phyloP scores from a whole-genome alignment of 2,329 filamentous ascomycete genomes.

The Raffaelea deltoideospora region DNA sequence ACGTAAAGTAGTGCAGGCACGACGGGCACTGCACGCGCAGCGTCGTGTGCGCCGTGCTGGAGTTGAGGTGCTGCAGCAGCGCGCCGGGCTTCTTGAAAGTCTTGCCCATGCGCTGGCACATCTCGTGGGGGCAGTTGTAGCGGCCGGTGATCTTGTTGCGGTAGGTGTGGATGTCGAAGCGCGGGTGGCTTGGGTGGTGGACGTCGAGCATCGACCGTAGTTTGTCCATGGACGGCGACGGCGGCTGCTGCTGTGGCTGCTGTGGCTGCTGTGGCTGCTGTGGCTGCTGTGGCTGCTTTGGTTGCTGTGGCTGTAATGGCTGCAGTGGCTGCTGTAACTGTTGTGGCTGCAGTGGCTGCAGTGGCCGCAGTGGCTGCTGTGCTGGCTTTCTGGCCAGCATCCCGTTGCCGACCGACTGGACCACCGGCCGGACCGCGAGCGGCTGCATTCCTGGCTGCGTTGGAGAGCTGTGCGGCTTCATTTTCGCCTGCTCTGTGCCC shows the following conservation, averaged over 20 bases:
- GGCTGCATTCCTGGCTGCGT: too few species aligned
- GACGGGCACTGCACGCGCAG: conserved; percentile 25
- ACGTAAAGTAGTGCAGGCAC: conserved; percentile 26
- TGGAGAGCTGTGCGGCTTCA: too few species aligned
- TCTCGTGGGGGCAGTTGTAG: conserved; percentile 37
- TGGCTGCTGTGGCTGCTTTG: background rate
- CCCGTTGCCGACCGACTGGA: too few species aligned
- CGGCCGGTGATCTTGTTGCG: conserved; percentile 22
- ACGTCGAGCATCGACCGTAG: too few species aligned
- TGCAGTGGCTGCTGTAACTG: background rate
- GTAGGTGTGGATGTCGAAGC: conserved; percentile 33
- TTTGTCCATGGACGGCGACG: too few species aligned
- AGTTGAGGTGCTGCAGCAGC: conserved; percentile 28
- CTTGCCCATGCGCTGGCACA: conserved; percentile 27
- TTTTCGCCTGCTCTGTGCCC: too few species aligned
- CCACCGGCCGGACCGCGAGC: background rate
- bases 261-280: background rate
- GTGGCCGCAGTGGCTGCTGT: too few species aligned
- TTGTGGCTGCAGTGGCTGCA: background rate
- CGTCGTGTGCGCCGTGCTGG: conserved; percentile 21
- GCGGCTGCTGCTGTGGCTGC: background rate
- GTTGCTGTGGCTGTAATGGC: background rate
- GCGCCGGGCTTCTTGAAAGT: conserved; percentile 18
- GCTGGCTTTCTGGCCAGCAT: too few species aligned
- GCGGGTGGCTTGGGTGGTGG: conserved; percentile 3